phyloP scores from a whole-genome alignment of 805 yeast species.

The Candida orba region DNA sequence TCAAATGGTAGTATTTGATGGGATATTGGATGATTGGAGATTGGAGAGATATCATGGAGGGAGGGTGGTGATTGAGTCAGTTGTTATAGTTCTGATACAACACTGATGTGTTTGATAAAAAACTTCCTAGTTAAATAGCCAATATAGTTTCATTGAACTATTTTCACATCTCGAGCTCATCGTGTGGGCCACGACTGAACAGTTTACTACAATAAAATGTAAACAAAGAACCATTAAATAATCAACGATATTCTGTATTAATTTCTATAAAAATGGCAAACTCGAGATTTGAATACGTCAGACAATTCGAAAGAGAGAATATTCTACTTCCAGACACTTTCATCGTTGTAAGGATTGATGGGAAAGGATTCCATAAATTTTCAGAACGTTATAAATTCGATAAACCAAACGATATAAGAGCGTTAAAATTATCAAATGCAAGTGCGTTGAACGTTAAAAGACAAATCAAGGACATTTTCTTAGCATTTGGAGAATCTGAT shows the following conservation, averaged over 20 bases:
- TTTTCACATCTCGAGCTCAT: no score
- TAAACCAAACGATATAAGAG: slow-evolving; percentile 83
- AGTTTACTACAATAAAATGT: no score
- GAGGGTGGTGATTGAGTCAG: no score
- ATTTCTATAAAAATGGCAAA: no score
- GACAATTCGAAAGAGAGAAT: slow-evolving; percentile 68
- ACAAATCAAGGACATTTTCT: slow-evolving; percentile 59
- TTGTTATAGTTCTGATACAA: no score
- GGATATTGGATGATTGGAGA: no score
- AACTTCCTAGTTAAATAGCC: no score
- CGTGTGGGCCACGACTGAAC: slow-evolving; percentile 10
- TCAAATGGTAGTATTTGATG: neutral
- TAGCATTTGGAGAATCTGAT: slow-evolving; percentile 94
- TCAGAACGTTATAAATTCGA: slow-evolving; percentile 64
- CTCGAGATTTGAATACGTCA: slow-evolving; percentile 82
- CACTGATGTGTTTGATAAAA: no score
- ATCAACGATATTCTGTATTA: no score
- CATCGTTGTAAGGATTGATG: slow-evolving; percentile 83
- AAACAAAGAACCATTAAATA: no score
- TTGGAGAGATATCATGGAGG: no score
- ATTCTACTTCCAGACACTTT: slow-evolving; percentile 70
- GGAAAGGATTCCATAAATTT: slow-evolving; percentile 88
- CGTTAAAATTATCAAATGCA: slow-evolving; percentile 72
- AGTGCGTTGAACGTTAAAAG: slow-evolving; percentile 64
- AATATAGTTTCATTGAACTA: no score